Base-by-base conservation (phyloP, 345 rosid genomes). In the Eucalyptus albens region DNA sequence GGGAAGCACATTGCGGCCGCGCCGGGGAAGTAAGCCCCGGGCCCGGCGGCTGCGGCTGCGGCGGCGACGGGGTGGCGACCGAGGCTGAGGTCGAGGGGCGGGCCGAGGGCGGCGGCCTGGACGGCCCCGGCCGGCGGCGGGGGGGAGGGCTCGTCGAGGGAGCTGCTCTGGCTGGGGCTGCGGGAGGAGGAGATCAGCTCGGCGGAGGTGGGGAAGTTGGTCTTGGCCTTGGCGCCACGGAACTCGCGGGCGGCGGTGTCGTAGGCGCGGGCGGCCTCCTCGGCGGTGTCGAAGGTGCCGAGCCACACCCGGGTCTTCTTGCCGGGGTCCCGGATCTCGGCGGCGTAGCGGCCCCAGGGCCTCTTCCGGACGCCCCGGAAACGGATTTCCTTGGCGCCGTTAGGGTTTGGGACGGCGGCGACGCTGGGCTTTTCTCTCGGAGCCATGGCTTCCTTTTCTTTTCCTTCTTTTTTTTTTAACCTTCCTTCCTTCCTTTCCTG, bases 241-340 rank as follows among this genome's bases (percentile, higher is more conserved):
- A 97, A 97, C 50, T 96, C 97, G 80, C 97, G 98, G 83, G 99
- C 98, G 7, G 99, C 99, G 3, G 92, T 14, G 50, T 96, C 99
- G 86, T 97, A 97, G 11, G 99, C 99, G 89, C 97, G 97, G 93
- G 99, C 99, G 5, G 99, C 99, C 50, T 97, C 97, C 56, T 94
- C 98, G 0, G 99, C 98, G 1, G 99, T 97, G 56, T 96, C 97
- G 37, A 95, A 97, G 29, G 99, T 96, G 13, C 99, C 99, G 11
- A 97, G 96, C 99, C 99, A 97, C 81, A 96, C 98, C 1, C 99
- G 94, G n/a, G 97, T 94, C 89, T 96, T 96, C 95, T 95, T 97
- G 9, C 96, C 96, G 0, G 99, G 99, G 93, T 97, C 99, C 21
- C 99, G 95, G 93, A 97, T 97, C 97, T 97, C 99, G 60, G 99